Conservation (phyloP, 495 filamentous ascomycete species). For the Annulohypoxylon nitens region DNA sequence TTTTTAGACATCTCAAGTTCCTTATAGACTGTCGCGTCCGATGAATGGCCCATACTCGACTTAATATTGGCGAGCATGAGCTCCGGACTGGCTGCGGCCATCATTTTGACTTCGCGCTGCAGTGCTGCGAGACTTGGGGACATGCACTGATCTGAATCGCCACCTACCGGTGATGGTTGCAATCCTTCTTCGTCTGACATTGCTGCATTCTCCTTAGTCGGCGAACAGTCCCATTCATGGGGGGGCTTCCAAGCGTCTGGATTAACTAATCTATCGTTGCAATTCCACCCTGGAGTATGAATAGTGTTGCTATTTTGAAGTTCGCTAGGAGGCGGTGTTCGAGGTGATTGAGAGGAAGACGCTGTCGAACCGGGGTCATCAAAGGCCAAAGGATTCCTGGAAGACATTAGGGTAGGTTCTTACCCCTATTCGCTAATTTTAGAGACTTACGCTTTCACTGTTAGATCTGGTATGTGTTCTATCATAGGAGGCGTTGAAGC, state of each 20-base stretch:
- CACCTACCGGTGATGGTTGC: conserved; percentile 26
- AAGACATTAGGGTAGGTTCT: conserved; percentile 18
- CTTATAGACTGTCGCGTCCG: conserved; percentile 56
- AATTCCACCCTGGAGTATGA: conserved; percentile 40
- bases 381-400: conserved; percentile 37
- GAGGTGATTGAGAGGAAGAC: conserved; percentile 39
- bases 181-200: conserved; percentile 33
- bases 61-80: conserved; percentile 60
- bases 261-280: conserved; percentile 43
- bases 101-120: conserved; percentile 57
- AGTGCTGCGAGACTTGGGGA: conserved; percentile 50
- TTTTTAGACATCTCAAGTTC: conserved; percentile 58
- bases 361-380: conserved; percentile 45
- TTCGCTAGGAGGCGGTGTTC: conserved; percentile 45
- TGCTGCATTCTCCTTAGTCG: conserved; percentile 27
- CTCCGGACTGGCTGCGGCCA: conserved; percentile 59
- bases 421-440: background rate
- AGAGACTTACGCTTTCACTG: conserved; percentile 43
- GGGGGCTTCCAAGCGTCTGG: conserved; percentile 60
- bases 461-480: conserved; percentile 26
- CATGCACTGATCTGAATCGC: conserved; percentile 41
- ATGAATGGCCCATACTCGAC: conserved; percentile 56
- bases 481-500: conserved; percentile 29
- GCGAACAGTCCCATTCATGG: conserved; percentile 54
- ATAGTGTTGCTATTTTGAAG: conserved; percentile 28